Percentiles rank a stretch among this genome's conserved stretches.
Conservation (phyloP, 192 early-diverging fungal genomes). For the Pecoramyces ruminantium region DNA sequence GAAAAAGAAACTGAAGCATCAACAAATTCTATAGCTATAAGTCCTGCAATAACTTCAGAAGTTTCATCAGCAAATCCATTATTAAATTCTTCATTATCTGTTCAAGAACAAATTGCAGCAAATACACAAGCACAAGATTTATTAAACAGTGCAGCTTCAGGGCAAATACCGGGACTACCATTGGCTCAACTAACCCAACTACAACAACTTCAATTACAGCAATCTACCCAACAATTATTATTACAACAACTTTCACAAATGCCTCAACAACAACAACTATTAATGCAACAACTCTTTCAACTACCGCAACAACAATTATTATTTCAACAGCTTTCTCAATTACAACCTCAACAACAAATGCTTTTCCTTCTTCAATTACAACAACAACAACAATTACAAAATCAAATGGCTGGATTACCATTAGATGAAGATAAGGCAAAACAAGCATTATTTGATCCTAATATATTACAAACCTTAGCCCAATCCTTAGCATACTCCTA, state of each 20-base stretch:
- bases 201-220: not conserved
- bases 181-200: not conserved
- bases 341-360: not conserved
- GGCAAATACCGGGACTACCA: not conserved
- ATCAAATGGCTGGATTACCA: not conserved
- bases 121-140: not conserved
- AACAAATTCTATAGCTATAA: no score
- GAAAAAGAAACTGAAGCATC: no score
- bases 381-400: not conserved
- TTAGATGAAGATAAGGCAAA: not conserved
- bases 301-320: not conserved
- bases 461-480: not conserved
- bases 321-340: not conserved
- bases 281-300: not conserved
- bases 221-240: not conserved
- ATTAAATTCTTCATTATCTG: not conserved
- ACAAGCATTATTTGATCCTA: not conserved
- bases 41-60: no score
- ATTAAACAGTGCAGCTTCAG: not conserved
- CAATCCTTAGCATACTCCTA: not conserved
- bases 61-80: not conserved
- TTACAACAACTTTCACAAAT: not conserved
- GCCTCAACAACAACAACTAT: not conserved
- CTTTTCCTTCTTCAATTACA: not conserved
- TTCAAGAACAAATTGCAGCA: not conserved